Base-by-base conservation (phyloP, 352 stramenopile species). In the Phytophthora parvispora region DNA sequence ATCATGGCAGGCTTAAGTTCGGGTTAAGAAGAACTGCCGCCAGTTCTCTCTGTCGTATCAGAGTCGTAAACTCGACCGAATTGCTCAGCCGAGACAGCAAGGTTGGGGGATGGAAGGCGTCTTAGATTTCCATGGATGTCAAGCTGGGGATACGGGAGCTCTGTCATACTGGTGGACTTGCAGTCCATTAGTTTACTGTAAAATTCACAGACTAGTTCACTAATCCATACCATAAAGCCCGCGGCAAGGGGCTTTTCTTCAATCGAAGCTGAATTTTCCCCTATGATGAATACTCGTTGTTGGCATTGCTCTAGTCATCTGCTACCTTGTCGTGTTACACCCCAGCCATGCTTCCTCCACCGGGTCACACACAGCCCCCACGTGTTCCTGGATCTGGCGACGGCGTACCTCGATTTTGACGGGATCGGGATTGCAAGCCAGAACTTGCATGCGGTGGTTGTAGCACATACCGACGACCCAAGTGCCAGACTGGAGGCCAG, bases 271-370 rank as follows among this genome's bases (percentile, higher is more conserved):
- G n/a, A n/a, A n/a, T n/a, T n/a, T n/a, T n/a, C n/a, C n/a, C n/a
- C n/a, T n/a, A n/a, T n/a, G n/a, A n/a, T n/a, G n/a, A n/a, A n/a
- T n/a, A n/a, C n/a, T n/a, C n/a, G n/a, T n/a, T n/a, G n/a, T n/a
- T n/a, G n/a, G n/a, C n/a, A n/a, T n/a, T n/a, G n/a, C n/a, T n/a
- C n/a, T n/a, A n/a, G n/a, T n/a, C n/a, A 34, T 10, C 31, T 10
- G 31, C 28, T 59, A 67, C 7, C 3, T 31, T 24, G 5, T 57
- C 13, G 22, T 20, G 15, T 43, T 15, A 59, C 66, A 84, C 0
- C 77, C 71, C 4, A 85, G 59, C 77, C 77, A 85, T 1, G 53
- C 49, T 63, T 85, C 77, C n/a, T 77, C 62, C 1, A 58, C 10
- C 0, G 45, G 62, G 24, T 83, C 40, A 12, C 77, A 85, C 0